These are phyloP conservation scores for Penicillium sp. DNA, from an alignment of 2,329 filamentous ascomycete species.

Conservation along the genomic window DNA sequence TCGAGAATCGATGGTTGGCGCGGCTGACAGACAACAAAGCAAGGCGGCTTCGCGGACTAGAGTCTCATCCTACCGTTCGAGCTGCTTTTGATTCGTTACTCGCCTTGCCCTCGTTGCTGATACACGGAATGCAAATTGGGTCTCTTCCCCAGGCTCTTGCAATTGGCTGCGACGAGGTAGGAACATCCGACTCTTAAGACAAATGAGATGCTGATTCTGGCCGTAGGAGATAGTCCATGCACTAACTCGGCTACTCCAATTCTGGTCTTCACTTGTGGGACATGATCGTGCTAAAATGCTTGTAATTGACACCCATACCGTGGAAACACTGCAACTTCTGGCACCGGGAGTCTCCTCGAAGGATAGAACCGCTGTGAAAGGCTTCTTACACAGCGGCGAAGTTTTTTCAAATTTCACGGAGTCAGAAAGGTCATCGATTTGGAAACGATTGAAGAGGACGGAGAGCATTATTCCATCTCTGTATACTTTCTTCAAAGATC, in stretches of 20 bases:
- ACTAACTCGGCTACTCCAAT: neutral
- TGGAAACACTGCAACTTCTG: conserved; percentile 5
- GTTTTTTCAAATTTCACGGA: conserved; percentile 9
- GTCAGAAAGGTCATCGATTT: conserved; percentile 9
- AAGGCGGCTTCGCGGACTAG: conserved; percentile 12
- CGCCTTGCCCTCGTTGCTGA: conserved; percentile 30
- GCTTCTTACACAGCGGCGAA: conserved; percentile 6
- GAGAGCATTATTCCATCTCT: conserved; percentile 13
- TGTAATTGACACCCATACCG: conserved; percentile 4
- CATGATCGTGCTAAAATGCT: conserved; percentile 4
- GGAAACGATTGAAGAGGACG: conserved; percentile 3
- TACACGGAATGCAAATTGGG: conserved; percentile 30
- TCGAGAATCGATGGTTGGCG: conserved; percentile 12
- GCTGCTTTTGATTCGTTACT: conserved; percentile 33
- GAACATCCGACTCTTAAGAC: neutral
- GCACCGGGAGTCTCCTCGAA: conserved; percentile 6
- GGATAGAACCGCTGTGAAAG: conserved; percentile 2
- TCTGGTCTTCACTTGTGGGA: conserved; percentile 6
- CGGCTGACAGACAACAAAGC: conserved; percentile 16
- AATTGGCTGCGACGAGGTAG: conserved; percentile 29
- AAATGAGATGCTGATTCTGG: neutral
- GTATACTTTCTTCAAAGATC: conserved; percentile 15
- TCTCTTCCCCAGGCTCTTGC: conserved; percentile 28
- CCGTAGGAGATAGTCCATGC: conserved; percentile 6
- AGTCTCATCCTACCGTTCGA: conserved; percentile 4